phyloP scores from a whole-genome alignment of 495 filamentous ascomycete species.

The Hypoxylon fragiforme region DNA sequence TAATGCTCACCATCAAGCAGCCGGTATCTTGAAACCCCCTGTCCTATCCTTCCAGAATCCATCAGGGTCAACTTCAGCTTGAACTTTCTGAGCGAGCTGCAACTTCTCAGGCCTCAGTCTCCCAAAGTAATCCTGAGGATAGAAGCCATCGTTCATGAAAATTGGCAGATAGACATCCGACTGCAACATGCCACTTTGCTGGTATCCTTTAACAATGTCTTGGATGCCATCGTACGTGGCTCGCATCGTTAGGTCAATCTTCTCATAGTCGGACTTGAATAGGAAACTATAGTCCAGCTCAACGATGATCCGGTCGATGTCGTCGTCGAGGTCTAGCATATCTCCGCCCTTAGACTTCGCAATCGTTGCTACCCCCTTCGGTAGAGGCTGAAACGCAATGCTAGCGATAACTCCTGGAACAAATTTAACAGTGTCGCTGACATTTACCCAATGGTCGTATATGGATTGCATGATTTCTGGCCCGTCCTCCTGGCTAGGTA shows the following conservation, averaged over 20 bases:
- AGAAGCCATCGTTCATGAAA: slow-evolving; percentile 65
- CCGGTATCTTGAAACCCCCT: slow-evolving; percentile 51
- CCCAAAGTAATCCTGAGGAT: slow-evolving; percentile 61
- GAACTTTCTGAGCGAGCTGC: slow-evolving; percentile 46
- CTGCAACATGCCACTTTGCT: slow-evolving; percentile 38
- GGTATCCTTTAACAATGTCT: slow-evolving; percentile 41
- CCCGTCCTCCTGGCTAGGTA: slow-evolving; percentile 44
- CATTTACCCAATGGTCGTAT: slow-evolving; percentile 58
- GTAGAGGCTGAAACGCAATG: slow-evolving; percentile 61
- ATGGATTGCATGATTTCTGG: slow-evolving; percentile 50
- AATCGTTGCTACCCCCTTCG: slow-evolving; percentile 50
- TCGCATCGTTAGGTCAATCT: slow-evolving; percentile 55
- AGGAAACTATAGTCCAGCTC: slow-evolving; percentile 60
- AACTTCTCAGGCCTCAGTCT: slow-evolving; percentile 51
- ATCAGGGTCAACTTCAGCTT: slow-evolving; percentile 58
- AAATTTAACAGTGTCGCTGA: slow-evolving; percentile 42
- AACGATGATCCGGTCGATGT: slow-evolving; percentile 58
- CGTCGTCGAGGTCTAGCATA: slow-evolving; percentile 54
- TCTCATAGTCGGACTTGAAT: slow-evolving; percentile 46
- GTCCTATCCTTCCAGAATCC: slow-evolving; percentile 62
- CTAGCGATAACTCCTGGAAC: slow-evolving; percentile 54
- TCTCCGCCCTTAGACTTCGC: slow-evolving; percentile 56
- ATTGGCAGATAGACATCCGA: slow-evolving; percentile 58
- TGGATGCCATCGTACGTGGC: slow-evolving; percentile 48
- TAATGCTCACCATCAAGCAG: not conserved